Percentiles rank a stretch among this genome's conserved stretches.
phyloP scores from a whole-genome alignment of 139 green algal species.

The Astrephomene gubernaculifera region DNA sequence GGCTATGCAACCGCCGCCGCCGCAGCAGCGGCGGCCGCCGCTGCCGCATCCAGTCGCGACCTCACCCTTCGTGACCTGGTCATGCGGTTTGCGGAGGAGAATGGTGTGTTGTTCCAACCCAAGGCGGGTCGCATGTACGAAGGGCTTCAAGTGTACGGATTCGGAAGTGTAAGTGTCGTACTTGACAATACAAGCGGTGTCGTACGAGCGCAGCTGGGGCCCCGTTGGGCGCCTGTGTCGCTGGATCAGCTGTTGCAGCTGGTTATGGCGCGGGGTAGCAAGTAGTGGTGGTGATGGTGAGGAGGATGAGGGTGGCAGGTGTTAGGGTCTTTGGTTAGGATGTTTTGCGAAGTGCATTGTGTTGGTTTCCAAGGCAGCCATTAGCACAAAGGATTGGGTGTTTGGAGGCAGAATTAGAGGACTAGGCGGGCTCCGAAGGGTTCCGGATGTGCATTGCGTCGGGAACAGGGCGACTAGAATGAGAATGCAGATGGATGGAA shows the following conservation, averaged over 20 bases:
- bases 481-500: too few relatives aligned
- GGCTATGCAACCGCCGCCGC: slow-evolving; percentile 6
- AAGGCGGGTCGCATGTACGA: slow-evolving; percentile 86
- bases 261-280: background rate
- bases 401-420: too few relatives aligned
- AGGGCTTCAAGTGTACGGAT: slow-evolving; percentile 91
- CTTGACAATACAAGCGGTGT: slow-evolving; percentile 80
- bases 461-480: too few relatives aligned
- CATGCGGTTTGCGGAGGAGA: slow-evolving; percentile 84
- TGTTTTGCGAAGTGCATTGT: too few relatives aligned
- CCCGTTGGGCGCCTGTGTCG: slow-evolving; percentile 83
- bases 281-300: background rate
- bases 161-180: slow-evolving; percentile 88
- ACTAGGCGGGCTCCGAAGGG: too few relatives aligned
- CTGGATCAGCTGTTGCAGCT: slow-evolving; percentile 80
- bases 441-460: too few relatives aligned
- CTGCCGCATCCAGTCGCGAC: slow-evolving; percentile 30
- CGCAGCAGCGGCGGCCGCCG: background rate
- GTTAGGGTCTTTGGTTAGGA: too few relatives aligned
- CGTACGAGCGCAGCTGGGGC: slow-evolving; percentile 80
- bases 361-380: too few relatives aligned
- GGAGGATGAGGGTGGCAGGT: background rate
- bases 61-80: slow-evolving; percentile 84
- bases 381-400: too few relatives aligned
- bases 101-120: slow-evolving; percentile 91